Evolutionary conservation across 2,329 filamentous ascomycete species (phyloP).

Genomic region (Colletotrichum karsti): DNA sequence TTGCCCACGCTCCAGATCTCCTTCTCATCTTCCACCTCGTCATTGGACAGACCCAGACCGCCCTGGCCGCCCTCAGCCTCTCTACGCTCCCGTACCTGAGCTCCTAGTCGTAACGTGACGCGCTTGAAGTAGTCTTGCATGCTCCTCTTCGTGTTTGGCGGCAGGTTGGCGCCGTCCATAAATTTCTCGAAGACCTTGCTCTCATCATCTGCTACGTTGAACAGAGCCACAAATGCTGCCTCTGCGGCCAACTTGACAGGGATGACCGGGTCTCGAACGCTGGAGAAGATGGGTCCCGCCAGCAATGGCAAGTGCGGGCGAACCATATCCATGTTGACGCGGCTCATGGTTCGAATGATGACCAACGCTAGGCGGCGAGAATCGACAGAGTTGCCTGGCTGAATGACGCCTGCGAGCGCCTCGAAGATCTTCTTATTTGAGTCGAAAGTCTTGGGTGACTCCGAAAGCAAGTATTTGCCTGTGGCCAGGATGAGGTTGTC

Average conservation of each 20-base stretch:
- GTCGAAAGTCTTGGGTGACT: slow-evolving; percentile 76
- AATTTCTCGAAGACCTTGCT: slow-evolving; percentile 90
- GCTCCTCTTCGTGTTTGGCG: slow-evolving; percentile 80
- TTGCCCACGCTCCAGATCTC: slow-evolving; percentile 97
- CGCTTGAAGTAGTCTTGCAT: slow-evolving; percentile 99
- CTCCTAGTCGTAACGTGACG: slow-evolving; percentile 84
- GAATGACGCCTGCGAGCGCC: slow-evolving; percentile 76
- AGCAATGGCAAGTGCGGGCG: slow-evolving; percentile 83
- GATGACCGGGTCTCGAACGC: slow-evolving; percentile 90
- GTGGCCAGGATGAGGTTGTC: slow-evolving; percentile 90
- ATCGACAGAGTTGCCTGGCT: slow-evolving; percentile 81
- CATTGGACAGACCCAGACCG: slow-evolving; percentile 84
- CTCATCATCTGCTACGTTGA: slow-evolving; percentile 90
- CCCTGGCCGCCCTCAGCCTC: slow-evolving; percentile 92
- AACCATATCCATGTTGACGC: slow-evolving; percentile 81
- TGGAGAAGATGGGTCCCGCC: slow-evolving; percentile 86
- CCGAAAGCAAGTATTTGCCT: slow-evolving; percentile 85
- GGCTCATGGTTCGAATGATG: slow-evolving; percentile 84
- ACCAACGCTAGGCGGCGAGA: slow-evolving; percentile 88
- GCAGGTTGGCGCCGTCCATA: slow-evolving; percentile 74
- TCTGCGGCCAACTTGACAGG: slow-evolving; percentile 96
- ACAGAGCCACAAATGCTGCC: slow-evolving; percentile 90
- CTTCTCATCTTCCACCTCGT: slow-evolving; percentile 92
- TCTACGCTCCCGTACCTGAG: slow-evolving; percentile 85
- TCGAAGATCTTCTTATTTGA: slow-evolving; percentile 82